Conservation (phyloP, 2,329 filamentous ascomycete species). For the Geosmithia flava region DNA sequence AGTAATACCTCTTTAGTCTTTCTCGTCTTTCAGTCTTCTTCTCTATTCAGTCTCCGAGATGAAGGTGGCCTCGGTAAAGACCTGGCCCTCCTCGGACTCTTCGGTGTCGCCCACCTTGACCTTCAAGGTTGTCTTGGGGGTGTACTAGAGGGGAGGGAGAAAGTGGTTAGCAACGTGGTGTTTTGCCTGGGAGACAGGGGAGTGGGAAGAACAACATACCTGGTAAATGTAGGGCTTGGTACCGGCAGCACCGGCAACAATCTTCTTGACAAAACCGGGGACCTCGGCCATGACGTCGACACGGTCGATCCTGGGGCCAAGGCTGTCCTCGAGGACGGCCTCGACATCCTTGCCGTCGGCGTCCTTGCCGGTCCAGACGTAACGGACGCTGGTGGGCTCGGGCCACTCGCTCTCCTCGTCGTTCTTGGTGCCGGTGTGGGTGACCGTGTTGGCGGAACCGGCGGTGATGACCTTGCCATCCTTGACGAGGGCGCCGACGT, state of each 20-base stretch:
- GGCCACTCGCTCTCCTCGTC: conserved; percentile 82
- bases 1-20: background rate
- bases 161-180: background rate
- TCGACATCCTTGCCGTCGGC: conserved; percentile 64
- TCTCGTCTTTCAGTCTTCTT: background rate
- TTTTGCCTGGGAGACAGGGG: background rate
- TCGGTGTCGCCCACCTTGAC: conserved; percentile 75
- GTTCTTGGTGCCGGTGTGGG: conserved; percentile 55
- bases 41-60: conserved; percentile 48
- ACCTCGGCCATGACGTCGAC: conserved; percentile 97
- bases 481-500: conserved; percentile 69
- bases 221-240: conserved; percentile 98
- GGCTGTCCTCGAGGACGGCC: conserved; percentile 54
- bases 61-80: conserved; percentile 93
- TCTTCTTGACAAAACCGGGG: conserved; percentile 87
- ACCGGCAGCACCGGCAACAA: conserved; percentile 77
- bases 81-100: conserved; percentile 60
- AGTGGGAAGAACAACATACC: conserved; percentile 31
- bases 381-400: conserved; percentile 65
- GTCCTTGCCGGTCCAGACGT: conserved; percentile 65
- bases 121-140: conserved; percentile 60
- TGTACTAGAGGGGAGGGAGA: conserved; percentile 43
- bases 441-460: conserved; percentile 50
- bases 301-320: conserved; percentile 58
- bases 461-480: conserved; percentile 71